Evolutionary conservation across 257 asterid species (phyloP).

Genomic region (Fraxinus quadrangulata): DNA sequence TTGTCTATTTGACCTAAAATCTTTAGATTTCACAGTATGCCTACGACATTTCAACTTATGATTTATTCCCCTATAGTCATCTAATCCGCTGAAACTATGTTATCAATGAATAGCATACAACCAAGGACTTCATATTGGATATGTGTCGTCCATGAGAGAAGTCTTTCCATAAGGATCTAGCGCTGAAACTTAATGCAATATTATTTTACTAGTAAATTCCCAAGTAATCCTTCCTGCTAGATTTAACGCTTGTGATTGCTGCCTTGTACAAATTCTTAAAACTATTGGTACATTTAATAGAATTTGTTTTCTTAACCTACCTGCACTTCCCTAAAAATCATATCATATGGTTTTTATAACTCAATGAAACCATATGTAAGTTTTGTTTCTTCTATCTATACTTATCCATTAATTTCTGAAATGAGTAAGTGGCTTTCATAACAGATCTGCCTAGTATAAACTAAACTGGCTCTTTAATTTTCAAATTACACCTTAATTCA

Average conservation of each 20-base stretch:
- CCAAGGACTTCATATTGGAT: background rate
- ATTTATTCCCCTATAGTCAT: background rate
- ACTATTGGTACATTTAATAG: background rate
- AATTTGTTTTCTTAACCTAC: background rate
- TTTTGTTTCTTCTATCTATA: background rate
- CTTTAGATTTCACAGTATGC: background rate
- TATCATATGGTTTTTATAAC: background rate
- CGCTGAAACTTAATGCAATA: background rate
- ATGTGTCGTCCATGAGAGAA: background rate
- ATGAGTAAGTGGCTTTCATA: background rate
- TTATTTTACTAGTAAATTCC: background rate
- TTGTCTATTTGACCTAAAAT: background rate
- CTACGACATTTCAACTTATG: background rate
- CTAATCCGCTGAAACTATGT: background rate
- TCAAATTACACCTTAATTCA: background rate
- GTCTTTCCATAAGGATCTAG: background rate
- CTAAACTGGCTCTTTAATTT: background rate
- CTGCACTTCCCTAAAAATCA: background rate
- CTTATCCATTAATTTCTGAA: background rate
- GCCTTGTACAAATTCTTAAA: background rate
- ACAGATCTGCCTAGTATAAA: background rate
- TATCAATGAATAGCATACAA: background rate
- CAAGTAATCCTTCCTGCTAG: background rate
- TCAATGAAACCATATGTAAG: background rate
- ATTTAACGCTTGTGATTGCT: background rate